Evolutionary conservation across 331 rosid species (phyloP), one percentile per base, ranked within the genome.

Genomic region (Telfairia occidentalis): DNA sequence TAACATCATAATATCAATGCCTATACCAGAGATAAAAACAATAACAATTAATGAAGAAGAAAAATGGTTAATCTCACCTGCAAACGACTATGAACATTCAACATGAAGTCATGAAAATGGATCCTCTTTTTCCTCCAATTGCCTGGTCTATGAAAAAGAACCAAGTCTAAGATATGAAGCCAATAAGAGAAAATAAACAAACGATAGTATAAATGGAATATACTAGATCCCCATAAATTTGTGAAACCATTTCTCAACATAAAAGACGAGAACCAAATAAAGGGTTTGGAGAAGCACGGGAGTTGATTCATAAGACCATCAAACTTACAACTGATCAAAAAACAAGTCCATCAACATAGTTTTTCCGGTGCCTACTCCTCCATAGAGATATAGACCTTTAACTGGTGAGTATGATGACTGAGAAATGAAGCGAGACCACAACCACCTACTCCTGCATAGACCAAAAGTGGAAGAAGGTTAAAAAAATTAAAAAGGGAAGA

Each of bases 271-370:
- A 52, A 71, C 69, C 15, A 78, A 82, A 63, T 54, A 50, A 75
- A 42, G 52, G 15, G 54, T 35, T 43, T 43, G 34, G 38, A 67
- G 37, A 67, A 78, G 35, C 70, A 77, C 32, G 38, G 32, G 24
- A 29, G 40, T 37, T 63, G 26, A 16, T 45, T 70, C 58, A 45
- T 70, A 15, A 70, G 40, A 7, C 45, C 75, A 28, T 45, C 75
- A 46, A 70, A 85, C 98, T 92, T 84, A 95, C 98, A 95, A 83
- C 73, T 95, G 98, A 80, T 95, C 32, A 30, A 77, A 95, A 83
- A 95, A 95, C 81, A 95, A 85, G 84, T 95, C 98, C 98, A 95
- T 95, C 85, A 95, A 82, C 98, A 95, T 95, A 77, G 98, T 95
- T 87, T 95, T 95, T 70, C 98, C 98, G 0, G 98, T 95, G 65